A percentile compares a stretch with the other conserved stretches of the same genome.
phyloP scores from a whole-genome alignment of 2,329 filamentous ascomycete genomes.

The Paraphoma sp. region DNA sequence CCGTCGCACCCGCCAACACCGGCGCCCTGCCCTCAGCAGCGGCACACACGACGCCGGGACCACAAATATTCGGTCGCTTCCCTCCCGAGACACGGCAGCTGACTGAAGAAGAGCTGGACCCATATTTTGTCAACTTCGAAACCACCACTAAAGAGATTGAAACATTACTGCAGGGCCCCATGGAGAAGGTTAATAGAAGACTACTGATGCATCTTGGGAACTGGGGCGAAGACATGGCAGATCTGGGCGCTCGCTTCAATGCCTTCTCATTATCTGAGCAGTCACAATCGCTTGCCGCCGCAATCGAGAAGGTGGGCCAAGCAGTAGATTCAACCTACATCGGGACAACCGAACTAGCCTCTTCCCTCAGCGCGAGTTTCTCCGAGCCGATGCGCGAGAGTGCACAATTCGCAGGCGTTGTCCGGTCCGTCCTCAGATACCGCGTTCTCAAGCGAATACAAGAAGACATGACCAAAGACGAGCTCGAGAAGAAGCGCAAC shows the following conservation, averaged over 20 bases:
- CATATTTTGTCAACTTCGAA: slow-evolving; percentile 95
- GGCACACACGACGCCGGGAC: slow-evolving; percentile 64
- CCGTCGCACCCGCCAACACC: slow-evolving; percentile 60
- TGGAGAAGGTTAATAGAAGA: slow-evolving; percentile 95
- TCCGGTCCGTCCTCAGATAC: slow-evolving; percentile 86
- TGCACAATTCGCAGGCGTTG: slow-evolving; percentile 94
- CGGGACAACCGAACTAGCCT: slow-evolving; percentile 88
- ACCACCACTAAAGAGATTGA: slow-evolving; percentile 91
- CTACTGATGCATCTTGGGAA: slow-evolving; percentile 85
- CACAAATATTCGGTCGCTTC: slow-evolving; percentile 77
- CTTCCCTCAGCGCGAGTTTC: slow-evolving; percentile 88
- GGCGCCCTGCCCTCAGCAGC: slow-evolving; percentile 59
- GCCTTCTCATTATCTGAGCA: slow-evolving; percentile 95
- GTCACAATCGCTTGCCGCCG: slow-evolving; percentile 83
- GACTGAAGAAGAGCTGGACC: slow-evolving; percentile 89
- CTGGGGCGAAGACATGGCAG: slow-evolving; percentile 85
- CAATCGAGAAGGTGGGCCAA: slow-evolving; percentile 93
- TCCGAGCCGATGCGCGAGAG: slow-evolving; percentile 98
- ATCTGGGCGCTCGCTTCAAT: slow-evolving; percentile 94
- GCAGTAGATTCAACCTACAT: slow-evolving; percentile 96
- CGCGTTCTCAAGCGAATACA: slow-evolving; percentile 93
- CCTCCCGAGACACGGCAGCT: slow-evolving; percentile 78
- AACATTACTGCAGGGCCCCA: slow-evolving; percentile 83
- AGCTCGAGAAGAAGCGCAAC: slow-evolving; percentile 83
- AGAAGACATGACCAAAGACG: slow-evolving; percentile 95